Evolutionary conservation across 2,329 filamentous ascomycete genomes (phyloP), one percentile per base, ranked within the genome.

Genomic region (Clathrospora elynae): DNA sequence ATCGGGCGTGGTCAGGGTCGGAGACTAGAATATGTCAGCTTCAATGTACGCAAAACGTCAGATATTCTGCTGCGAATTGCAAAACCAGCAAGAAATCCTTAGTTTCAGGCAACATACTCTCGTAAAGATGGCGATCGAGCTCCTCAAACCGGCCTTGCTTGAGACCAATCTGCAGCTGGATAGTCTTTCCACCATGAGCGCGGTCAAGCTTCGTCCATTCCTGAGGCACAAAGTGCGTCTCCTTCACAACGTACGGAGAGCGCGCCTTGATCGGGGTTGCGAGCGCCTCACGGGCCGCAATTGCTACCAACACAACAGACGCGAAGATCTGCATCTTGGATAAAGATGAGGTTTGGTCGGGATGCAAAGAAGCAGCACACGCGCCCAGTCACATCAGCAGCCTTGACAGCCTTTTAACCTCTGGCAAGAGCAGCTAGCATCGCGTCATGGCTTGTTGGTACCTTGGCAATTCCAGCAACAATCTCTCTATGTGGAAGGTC

Each of bases 81-180:
- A 10, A 4, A 3, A 3, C 5, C 6, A 12, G 5, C 2, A n/a
- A 14, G 8, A 3, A 9, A 8, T 7, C 7, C 3, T 5, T 2
- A 10, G 6, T n/a, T 3, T 8, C 1, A 25, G 1, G 4, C 29
- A 26, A 39, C 59, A 51, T 63, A 77, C 75, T 73, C 64, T 81
- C 74, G 42, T 74, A 71, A 5, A 83, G 68, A 53, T 82, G 79
- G 46, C 73, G 72, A 61, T 83, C 79, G 13, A 84, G 68, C 51
- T 78, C 75, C 12, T 73, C 72, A 42, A 82, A 80, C 29, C 77
- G 76, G 44, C 73, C 71, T 61, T 84, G 81, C 71, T 78, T 82
- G 46, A 84, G 61, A 19, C 77, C 81, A 57, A 84, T 83, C 35
- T 81, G 76, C 32, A 84, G 66, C 23, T 79, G 68, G 46, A 84